These are phyloP conservation scores for Backusella luteola DNA, from an alignment of 192 early-diverging fungal species.

Conservation along the genomic window DNA sequence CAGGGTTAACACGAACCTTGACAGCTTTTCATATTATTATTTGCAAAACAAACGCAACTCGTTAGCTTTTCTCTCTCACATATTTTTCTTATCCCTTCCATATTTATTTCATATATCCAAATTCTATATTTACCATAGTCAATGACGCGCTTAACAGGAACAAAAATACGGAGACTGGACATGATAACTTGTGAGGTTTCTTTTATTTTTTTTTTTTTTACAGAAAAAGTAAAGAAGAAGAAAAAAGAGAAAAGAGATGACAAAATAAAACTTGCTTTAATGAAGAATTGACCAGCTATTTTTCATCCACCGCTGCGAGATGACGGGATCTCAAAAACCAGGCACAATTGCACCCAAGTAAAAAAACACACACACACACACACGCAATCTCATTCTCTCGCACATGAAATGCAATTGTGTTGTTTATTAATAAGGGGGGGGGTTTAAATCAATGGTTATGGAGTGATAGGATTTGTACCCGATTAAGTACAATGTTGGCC, in stretches of 20 bases:
- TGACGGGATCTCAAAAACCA: neutral
- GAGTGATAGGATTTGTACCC: neutral
- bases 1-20: conserved; percentile 94
- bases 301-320: neutral
- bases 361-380: neutral
- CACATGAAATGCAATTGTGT: neutral
- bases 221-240: neutral
- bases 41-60: neutral
- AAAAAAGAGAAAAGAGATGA: neutral
- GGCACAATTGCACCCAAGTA: neutral
- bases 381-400: neutral
- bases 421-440: neutral
- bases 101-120: neutral
- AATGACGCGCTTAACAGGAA: conserved; percentile 94
- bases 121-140: conserved; percentile 67
- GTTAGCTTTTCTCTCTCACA: neutral
- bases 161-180: conserved; percentile 70
- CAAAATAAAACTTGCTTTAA: neutral
- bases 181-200: conserved; percentile 5
- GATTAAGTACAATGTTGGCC: too few relatives aligned
- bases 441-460: too few relatives aligned
- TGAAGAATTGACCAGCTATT: neutral
- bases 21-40: conserved; percentile 52
- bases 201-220: neutral
- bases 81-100: neutral